phyloP scores from a whole-genome alignment of 1,284 basidiomycete species.

The Malassezia brasiliensis region DNA sequence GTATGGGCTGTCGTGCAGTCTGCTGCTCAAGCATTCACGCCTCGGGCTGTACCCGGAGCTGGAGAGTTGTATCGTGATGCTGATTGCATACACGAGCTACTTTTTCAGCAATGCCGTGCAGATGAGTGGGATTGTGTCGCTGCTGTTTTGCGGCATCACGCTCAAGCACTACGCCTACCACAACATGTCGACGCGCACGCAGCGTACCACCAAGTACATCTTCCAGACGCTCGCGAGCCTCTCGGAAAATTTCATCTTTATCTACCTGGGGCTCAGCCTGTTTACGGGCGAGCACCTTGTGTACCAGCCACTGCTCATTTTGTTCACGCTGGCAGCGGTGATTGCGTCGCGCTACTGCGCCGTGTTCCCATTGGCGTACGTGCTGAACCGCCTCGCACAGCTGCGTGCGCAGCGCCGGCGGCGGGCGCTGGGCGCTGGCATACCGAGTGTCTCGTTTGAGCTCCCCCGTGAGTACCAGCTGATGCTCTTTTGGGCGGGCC shows the following conservation, averaged over 20 bases:
- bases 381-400: conserved; percentile 79
- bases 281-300: conserved; percentile 82
- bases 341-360: conserved; percentile 89
- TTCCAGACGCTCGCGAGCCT: conserved; percentile 52
- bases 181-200: conserved; percentile 92
- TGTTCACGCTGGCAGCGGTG: conserved; percentile 59
- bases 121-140: conserved; percentile 90
- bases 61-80: conserved; percentile 84
- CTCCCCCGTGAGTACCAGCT: conserved; percentile 45
- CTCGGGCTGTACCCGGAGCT: conserved; percentile 68
- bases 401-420: conserved; percentile 60
- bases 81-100: conserved; percentile 93
- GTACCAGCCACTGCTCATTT: conserved; percentile 90
- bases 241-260: conserved; percentile 98
- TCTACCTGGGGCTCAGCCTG: conserved; percentile 89
- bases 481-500: conserved; percentile 90
- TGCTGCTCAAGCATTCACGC: conserved; percentile 89
- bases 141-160: conserved; percentile 97
- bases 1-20: conserved; percentile 79
- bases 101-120: conserved; percentile 92
- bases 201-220: conserved; percentile 84
- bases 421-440: conserved; percentile 21
- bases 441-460: conserved; percentile 5
- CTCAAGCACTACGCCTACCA: conserved; percentile 99
- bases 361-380: conserved; percentile 90